Evolutionary conservation across 495 filamentous ascomycete genomes (phyloP).

Genomic region (Bryoglossum gracile): DNA sequence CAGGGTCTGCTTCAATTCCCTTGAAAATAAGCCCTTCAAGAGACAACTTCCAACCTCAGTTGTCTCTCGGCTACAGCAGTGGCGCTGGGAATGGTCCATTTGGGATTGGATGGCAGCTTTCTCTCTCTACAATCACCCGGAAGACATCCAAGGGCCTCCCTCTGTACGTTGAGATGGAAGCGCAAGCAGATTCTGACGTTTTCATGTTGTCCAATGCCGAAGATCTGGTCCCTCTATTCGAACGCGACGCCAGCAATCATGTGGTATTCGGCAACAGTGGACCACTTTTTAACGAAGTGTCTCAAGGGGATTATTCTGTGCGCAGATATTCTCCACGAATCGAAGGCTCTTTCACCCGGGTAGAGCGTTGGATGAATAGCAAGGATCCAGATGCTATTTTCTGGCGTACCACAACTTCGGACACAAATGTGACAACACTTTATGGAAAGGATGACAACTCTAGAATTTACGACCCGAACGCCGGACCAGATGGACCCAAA

Average conservation of each 20-base stretch:
- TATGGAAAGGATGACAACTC: conserved; percentile 1
- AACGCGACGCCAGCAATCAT: neutral
- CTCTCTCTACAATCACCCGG: conserved; percentile 21
- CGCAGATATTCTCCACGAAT: neutral
- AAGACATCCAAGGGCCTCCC: conserved; percentile 28
- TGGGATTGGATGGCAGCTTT: conserved; percentile 30
- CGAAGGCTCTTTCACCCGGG: conserved; percentile 14
- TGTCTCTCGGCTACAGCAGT: conserved; percentile 27
- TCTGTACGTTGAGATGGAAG: conserved; percentile 21
- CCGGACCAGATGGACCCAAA: no score
- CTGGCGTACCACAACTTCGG: conserved; percentile 23
- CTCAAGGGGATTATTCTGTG: conserved; percentile 9
- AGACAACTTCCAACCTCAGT: neutral
- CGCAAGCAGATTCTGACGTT: conserved; percentile 21
- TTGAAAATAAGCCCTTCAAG: conserved; percentile 1
- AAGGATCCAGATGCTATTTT: conserved; percentile 1
- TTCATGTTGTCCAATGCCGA: conserved; percentile 23
- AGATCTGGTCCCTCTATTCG: conserved; percentile 24
- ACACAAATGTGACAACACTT: no score
- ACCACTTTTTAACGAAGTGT: no score
- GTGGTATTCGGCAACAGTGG: no score
- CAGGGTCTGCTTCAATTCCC: neutral
- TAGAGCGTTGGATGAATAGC: conserved; percentile 26
- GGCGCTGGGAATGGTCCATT: conserved; percentile 30
- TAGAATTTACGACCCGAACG: neutral